Conservation (phyloP, 176 grass and related monocot genomes). For the Ensete ventricosum region DNA sequence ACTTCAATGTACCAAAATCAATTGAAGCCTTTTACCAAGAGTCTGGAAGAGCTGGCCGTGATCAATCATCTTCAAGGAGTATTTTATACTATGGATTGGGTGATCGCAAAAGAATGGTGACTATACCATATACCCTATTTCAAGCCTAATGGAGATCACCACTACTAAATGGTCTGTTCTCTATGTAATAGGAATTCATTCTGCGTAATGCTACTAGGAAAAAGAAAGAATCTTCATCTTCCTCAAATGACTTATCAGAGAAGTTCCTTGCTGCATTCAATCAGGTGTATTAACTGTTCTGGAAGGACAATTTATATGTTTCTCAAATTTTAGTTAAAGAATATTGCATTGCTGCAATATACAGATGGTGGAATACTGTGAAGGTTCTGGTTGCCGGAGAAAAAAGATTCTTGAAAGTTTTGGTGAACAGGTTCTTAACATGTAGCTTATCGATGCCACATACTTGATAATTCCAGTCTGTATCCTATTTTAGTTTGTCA, state of each 20-base stretch:
- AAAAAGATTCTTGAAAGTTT: slow-evolving; percentile 83
- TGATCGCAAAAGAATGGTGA: slow-evolving; percentile 83
- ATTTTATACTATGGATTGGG: slow-evolving; percentile 82
- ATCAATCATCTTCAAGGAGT: slow-evolving; percentile 70
- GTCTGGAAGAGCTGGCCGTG: slow-evolving; percentile 79
- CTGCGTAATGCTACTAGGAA: slow-evolving; percentile 51
- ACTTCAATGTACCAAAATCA: slow-evolving; percentile 91
- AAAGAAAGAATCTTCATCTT: slow-evolving; percentile 45
- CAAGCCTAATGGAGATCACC: slow-evolving; percentile 6
- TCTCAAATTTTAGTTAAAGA: slow-evolving; percentile 1
- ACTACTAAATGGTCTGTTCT: slow-evolving; percentile 6
- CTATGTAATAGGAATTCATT: slow-evolving; percentile 71
- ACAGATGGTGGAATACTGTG: slow-evolving; percentile 86
- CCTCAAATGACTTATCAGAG: slow-evolving; percentile 41
- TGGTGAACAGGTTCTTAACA: slow-evolving; percentile 54
- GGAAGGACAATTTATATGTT: slow-evolving; percentile 10
- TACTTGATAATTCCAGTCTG: slow-evolving; percentile 11
- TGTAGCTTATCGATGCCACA: not conserved
- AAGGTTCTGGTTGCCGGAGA: slow-evolving; percentile 57
- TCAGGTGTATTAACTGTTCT: slow-evolving; percentile 44
- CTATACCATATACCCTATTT: slow-evolving; percentile 17
- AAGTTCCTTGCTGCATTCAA: slow-evolving; percentile 69
- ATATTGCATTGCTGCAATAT: slow-evolving; percentile 16
- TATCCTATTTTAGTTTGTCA: slow-evolving; percentile 24
- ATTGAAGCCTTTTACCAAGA: slow-evolving; percentile 98